Evolutionary conservation across 352 stramenopile genomes (phyloP).

Genomic region (Pythium sukuiense): DNA sequence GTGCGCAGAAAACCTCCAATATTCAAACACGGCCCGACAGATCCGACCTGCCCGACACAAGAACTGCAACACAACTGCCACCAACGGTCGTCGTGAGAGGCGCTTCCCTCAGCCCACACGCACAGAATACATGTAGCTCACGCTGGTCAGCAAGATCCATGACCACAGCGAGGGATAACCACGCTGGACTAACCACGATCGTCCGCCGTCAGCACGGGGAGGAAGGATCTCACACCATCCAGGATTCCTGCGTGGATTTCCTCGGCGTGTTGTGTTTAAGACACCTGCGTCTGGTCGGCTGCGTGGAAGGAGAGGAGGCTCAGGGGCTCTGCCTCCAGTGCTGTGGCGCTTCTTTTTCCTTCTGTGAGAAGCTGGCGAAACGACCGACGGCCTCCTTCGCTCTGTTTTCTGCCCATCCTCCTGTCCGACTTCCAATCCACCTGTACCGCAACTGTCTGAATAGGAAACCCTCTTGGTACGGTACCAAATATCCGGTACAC

Average conservation of each 20-base stretch:
- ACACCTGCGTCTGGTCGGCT: not conserved
- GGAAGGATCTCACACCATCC: not conserved
- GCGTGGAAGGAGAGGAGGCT: too few relatives aligned
- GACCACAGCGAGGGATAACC: not conserved
- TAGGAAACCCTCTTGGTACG: not conserved
- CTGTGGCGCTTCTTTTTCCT: not conserved
- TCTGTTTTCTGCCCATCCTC: not conserved
- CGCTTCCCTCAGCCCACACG: not conserved
- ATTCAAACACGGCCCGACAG: slow-evolving; percentile 23
- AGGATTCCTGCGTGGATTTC: not conserved
- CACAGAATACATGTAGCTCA: not conserved
- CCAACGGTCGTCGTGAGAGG: not conserved
- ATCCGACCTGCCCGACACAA: slow-evolving; percentile 22
- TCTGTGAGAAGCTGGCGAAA: not conserved
- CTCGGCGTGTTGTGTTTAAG: not conserved
- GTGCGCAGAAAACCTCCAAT: slow-evolving; percentile 26
- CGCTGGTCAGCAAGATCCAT: not conserved
- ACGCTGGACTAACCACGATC: not conserved
- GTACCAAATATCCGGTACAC: not conserved
- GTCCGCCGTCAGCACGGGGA: not conserved
- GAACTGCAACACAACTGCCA: not conserved
- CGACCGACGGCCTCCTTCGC: not conserved
- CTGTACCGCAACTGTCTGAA: not conserved
- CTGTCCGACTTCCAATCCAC: not conserved
- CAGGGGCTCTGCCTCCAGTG: too few relatives aligned